Evolutionary conservation across 2,329 filamentous ascomycete genomes (phyloP).

Genomic region (Ascochyta koolunga): DNA sequence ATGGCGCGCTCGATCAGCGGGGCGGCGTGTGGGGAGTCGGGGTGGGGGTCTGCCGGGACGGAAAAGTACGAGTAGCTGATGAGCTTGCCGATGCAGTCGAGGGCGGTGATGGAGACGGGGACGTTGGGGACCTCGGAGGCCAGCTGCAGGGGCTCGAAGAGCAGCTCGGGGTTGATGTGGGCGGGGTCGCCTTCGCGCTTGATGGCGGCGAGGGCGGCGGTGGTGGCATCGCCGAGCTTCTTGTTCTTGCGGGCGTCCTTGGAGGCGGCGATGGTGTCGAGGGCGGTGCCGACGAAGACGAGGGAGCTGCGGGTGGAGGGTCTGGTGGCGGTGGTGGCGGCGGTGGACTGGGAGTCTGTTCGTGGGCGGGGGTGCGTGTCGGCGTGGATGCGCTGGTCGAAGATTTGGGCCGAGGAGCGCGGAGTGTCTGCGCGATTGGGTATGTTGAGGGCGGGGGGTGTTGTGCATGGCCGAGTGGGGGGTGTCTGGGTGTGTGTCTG

Average conservation of each 20-base stretch:
- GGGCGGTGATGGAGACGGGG: constrained; percentile 82
- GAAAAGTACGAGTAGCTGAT: constrained; percentile 99
- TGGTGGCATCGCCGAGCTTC: constrained; percentile 79
- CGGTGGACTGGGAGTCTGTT: constrained; percentile 66
- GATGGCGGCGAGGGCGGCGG: constrained; percentile 82
- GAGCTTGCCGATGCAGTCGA: constrained; percentile 98
- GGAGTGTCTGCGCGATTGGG: constrained; percentile 36
- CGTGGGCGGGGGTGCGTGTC: constrained; percentile 53
- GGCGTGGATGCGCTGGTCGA: constrained; percentile 39
- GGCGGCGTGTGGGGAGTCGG: constrained; percentile 52
- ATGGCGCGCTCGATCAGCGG: constrained; percentile 96
- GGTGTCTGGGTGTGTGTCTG: constrained; percentile 16
- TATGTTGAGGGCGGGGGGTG: constrained; percentile 29
- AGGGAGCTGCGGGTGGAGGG: constrained; percentile 83
- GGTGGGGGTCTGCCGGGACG: constrained; percentile 59
- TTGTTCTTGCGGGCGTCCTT: constrained; percentile 90
- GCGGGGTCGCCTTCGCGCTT: constrained; percentile 77
- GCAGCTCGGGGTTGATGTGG: constrained; percentile 84
- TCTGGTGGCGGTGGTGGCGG: constrained; percentile 53
- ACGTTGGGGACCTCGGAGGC: constrained; percentile 87
- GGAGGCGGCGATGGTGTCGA: constrained; percentile 89
- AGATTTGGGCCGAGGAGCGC: constrained; percentile 42
- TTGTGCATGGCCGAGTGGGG: neutral
- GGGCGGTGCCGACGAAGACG: constrained; percentile 91
- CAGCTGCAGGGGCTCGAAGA: constrained; percentile 89